Base-by-base conservation (phyloP, 148 eudicot species). In the Oxyria digyna region DNA sequence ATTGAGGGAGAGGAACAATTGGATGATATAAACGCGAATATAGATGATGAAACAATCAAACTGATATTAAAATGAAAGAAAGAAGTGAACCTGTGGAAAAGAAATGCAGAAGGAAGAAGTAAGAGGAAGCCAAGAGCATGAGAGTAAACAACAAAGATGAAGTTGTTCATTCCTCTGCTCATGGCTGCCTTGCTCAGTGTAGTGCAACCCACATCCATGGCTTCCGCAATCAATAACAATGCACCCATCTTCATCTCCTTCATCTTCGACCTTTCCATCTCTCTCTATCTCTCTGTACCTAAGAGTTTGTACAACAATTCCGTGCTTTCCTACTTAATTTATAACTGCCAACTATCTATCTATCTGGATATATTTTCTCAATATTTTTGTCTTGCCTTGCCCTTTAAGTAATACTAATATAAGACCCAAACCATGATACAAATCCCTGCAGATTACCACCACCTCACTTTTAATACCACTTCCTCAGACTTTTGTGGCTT, bases 151-250 rank as follows among this genome's bases (percentile, higher is more conserved):
- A 75, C 72, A 52, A 71, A 77, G 14, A 79, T 49, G 70, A 65
- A 85, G 55, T 71, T 82, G 52, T 79, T 79, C 75, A 85, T 69
- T 21, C 88, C 85, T 29, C 70, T 76, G 1, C 75, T 67, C 80
- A 82, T 82, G 42, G 88, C 88, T 1, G 72, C 76, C 71, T 85
- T 82, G 50, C 77, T 49, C 12, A 79, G 43, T 0, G 81, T 72
- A 67, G 48, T 71, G 27, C 71, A 50, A 0, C 81, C 74, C 4
- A 82, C 88, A 65, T 80, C 74, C 57, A 78, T 63, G 14, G 65
- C 46, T 67, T 83, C 81, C 63, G 62, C 62, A 23, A 67, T 14
- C 11, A 78, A 2, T 40, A 82, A 27, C n/a, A 77, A 14, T 23
- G 57, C 43, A 6, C 33, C 63, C 65, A 73, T 49, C 9, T 71